Percentiles rank a stretch among this genome's conserved stretches.
Evolutionary conservation across 768 basidiomycete species (phyloP).

Genomic region (Tylopilus subfusipes): DNA sequence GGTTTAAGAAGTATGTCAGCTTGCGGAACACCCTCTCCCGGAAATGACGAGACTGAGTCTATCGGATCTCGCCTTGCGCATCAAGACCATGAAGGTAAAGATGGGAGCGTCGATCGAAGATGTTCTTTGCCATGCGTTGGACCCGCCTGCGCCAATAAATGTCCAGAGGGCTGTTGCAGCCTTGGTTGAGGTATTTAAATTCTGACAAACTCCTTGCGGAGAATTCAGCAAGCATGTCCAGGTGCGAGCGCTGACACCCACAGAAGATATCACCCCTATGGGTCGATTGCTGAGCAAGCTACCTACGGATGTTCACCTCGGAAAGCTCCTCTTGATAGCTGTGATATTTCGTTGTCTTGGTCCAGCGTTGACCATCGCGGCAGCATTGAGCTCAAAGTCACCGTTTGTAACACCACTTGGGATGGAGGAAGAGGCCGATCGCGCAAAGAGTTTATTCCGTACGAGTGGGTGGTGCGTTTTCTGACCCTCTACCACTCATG

Average conservation of each 20-base stretch:
- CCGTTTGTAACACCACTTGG: slow-evolving; percentile 91
- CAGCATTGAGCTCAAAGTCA: slow-evolving; percentile 87
- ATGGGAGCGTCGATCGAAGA: slow-evolving; percentile 86
- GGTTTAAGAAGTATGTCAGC: slow-evolving; percentile 38
- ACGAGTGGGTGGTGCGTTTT: slow-evolving; percentile 46
- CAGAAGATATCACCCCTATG: slow-evolving; percentile 93
- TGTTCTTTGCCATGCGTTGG: slow-evolving; percentile 80
- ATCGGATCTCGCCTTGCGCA: slow-evolving; percentile 85
- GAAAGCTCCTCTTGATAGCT: slow-evolving; percentile 86
- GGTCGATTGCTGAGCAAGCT: slow-evolving; percentile 86
- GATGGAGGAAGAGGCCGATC: slow-evolving; percentile 79
- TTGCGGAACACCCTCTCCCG: slow-evolving; percentile 87
- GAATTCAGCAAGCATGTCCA: slow-evolving; percentile 25
- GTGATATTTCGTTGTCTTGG: slow-evolving; percentile 87
- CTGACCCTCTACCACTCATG: neutral
- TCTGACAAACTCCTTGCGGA: neutral
- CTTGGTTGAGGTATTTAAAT: slow-evolving; percentile 71
- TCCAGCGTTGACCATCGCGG: slow-evolving; percentile 95
- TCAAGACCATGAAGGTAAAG: slow-evolving; percentile 91
- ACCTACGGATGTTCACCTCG: slow-evolving; percentile 93
- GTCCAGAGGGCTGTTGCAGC: slow-evolving; percentile 86
- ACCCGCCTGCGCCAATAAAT: slow-evolving; percentile 83
- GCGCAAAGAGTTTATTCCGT: slow-evolving; percentile 77
- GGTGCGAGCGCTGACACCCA: slow-evolving; percentile 81
- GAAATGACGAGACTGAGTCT: slow-evolving; percentile 94